Evolutionary conservation across 352 stramenopile species (phyloP).

Genomic region (Detonula confervacea): DNA sequence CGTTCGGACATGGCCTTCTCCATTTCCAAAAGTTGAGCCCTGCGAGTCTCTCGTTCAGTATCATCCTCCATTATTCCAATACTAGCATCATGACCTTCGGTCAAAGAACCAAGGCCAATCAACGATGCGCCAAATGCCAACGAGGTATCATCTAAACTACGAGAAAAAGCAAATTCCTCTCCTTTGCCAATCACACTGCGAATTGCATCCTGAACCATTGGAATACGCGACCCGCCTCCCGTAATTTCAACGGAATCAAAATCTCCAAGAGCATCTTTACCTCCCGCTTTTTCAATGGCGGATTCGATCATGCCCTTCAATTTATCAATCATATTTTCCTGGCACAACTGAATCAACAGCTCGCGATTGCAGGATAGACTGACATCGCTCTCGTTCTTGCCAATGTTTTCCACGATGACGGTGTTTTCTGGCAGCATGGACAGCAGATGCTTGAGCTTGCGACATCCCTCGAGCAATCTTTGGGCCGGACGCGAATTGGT

Average conservation of each 20-base stretch:
- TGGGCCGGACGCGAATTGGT: constrained; percentile 53
- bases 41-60: constrained; percentile 10
- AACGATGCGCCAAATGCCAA: constrained; percentile 56
- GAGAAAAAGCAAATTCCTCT: constrained; percentile 37
- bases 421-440: constrained; percentile 48
- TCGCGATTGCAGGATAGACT: constrained; percentile 34
- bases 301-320: constrained; percentile 39
- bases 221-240: constrained; percentile 58
- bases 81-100: too few relatives aligned
- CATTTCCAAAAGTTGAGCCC: constrained; percentile 21
- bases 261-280: not conserved
- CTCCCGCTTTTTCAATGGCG: constrained; percentile 20
- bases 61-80: not conserved
- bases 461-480: constrained; percentile 53
- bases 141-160: constrained; percentile 66
- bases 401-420: constrained; percentile 58
- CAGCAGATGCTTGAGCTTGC: constrained; percentile 65
- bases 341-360: constrained; percentile 40
- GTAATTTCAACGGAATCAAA: constrained; percentile 49
- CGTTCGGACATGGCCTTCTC: constrained; percentile 42
- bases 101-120: not conserved
- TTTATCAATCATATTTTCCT: constrained; percentile 12
- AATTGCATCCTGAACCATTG: constrained; percentile 57
- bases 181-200: constrained; percentile 16
- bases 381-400: constrained; percentile 50